A percentile compares a stretch with the other conserved stretches of the same genome.
Conservation (phyloP, 306 rosid genomes). For the Cucurbita pepo region DNA sequence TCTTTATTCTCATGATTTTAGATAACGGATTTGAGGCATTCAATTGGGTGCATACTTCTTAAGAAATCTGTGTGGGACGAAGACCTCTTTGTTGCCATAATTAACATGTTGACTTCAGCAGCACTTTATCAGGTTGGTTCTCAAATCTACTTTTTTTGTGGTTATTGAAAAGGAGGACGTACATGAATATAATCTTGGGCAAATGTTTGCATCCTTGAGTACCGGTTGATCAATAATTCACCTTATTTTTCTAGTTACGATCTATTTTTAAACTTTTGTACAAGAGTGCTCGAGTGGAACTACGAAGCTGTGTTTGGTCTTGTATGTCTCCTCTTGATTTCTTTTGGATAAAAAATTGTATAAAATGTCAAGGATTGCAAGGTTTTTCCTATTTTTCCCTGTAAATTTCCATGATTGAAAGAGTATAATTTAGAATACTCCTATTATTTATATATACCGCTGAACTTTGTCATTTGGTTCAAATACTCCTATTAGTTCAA, state of each 20-base stretch:
- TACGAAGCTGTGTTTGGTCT: background rate
- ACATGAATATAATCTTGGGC: background rate
- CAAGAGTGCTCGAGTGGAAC: background rate
- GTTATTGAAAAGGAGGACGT: background rate
- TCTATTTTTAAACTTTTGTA: background rate
- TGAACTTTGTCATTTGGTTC: too few relatives aligned
- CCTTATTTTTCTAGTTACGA: background rate
- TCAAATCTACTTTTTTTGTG: background rate
- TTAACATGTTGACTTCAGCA: slow-evolving; percentile 62
- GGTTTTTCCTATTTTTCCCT: too few relatives aligned
- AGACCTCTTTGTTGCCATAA: slow-evolving; percentile 62
- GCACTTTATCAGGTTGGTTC: slow-evolving; percentile 63
- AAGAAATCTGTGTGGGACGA: slow-evolving; percentile 50
- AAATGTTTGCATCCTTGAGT: background rate
- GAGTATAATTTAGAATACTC: too few relatives aligned
- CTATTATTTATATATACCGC: too few relatives aligned
- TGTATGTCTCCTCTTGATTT: background rate
- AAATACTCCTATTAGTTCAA: too few relatives aligned
- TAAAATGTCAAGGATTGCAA: too few relatives aligned
- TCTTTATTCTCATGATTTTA: slow-evolving; percentile 17
- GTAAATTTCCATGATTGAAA: too few relatives aligned
- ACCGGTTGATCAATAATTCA: background rate
- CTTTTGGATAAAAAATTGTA: too few relatives aligned
- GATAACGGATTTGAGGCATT: slow-evolving; percentile 49
- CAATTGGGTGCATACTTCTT: slow-evolving; percentile 38